Evolutionary conservation across 495 filamentous ascomycete genomes (phyloP).

Genomic region (Podospora appendiculata): DNA sequence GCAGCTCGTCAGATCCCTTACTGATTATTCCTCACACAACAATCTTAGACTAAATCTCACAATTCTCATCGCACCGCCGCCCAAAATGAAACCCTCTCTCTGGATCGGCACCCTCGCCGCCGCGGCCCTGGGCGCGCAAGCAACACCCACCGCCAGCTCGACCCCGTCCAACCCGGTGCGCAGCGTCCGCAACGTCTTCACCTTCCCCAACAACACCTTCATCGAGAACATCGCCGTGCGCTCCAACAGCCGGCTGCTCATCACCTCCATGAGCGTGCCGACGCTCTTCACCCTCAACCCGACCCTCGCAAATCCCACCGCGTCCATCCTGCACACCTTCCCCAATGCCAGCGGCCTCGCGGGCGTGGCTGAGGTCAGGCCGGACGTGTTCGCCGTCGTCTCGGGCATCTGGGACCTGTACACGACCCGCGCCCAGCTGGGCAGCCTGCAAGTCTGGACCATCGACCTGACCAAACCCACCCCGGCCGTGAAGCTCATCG

Average conservation of each 20-base stretch:
- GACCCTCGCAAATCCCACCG: constrained; percentile 13
- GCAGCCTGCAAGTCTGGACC: constrained; percentile 26
- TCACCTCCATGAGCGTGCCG: constrained; percentile 20
- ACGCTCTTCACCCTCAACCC: constrained; percentile 20
- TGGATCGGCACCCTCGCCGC: neutral
- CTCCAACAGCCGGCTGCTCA: constrained; percentile 36
- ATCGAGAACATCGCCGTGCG: constrained; percentile 41
- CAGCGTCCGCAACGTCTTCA: constrained; percentile 4
- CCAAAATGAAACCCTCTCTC: neutral
- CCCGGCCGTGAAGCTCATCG: constrained; percentile 16
- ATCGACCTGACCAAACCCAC: constrained; percentile 7
- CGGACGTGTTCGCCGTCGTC: constrained; percentile 32
- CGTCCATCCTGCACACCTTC: constrained; percentile 32
- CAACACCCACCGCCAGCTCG: neutral
- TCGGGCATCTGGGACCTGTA: constrained; percentile 22
- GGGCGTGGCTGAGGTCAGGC: constrained; percentile 30
- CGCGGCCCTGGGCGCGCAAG: neutral
- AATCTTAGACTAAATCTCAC: no score
- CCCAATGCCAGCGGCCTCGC: constrained; percentile 19
- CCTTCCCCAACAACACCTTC: constrained; percentile 13
- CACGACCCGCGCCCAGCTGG: constrained; percentile 19
- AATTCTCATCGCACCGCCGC: no score
- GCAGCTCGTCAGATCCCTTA: no score
- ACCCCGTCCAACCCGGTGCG: neutral
- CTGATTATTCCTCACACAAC: no score